Percentiles rank a stretch among this genome's conserved stretches.
Evolutionary conservation across 306 rosid genomes (phyloP).

Genomic region (Citrullus colocynthis): DNA sequence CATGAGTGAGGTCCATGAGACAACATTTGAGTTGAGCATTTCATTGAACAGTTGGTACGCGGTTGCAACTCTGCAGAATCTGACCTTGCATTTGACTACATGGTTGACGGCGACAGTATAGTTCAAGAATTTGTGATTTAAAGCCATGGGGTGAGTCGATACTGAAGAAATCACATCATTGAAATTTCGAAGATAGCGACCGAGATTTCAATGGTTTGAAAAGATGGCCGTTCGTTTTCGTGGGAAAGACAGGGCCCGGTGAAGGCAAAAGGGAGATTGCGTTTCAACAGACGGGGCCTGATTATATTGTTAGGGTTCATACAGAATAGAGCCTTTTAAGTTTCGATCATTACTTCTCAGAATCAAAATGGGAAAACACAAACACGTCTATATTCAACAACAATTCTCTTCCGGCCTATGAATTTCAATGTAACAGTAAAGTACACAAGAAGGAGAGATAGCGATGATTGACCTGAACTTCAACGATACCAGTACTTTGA

Average conservation of each 20-base stretch:
- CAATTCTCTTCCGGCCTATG: not conserved
- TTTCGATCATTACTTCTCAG: not conserved
- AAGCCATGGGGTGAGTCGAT: constrained; percentile 27
- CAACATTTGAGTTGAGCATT: constrained; percentile 50
- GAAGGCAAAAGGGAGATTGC: constrained; percentile 13
- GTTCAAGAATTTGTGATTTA: constrained; percentile 34
- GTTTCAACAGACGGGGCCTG: constrained; percentile 7
- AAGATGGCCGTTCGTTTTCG: constrained; percentile 18
- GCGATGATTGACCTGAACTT: constrained; percentile 49
- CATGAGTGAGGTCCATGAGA: constrained; percentile 70
- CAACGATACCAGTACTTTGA: constrained; percentile 82
- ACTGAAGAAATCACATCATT: constrained; percentile 27
- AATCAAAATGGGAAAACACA: not conserved
- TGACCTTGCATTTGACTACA: constrained; percentile 41
- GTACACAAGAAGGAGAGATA: not conserved
- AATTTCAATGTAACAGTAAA: not conserved
- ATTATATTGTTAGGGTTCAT: not conserved
- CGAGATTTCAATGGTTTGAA: constrained; percentile 23
- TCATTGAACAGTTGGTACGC: constrained; percentile 55
- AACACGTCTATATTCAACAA: not conserved
- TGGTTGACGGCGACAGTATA: constrained; percentile 45
- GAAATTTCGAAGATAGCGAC: constrained; percentile 34
- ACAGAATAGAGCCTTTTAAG: not conserved
- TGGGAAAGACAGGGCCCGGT: constrained; percentile 16
- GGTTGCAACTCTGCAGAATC: constrained; percentile 22